A percentile compares a stretch with the other conserved stretches of the same genome.
phyloP scores from a whole-genome alignment of 441 rosid genomes.

The Erodium moschatum region DNA sequence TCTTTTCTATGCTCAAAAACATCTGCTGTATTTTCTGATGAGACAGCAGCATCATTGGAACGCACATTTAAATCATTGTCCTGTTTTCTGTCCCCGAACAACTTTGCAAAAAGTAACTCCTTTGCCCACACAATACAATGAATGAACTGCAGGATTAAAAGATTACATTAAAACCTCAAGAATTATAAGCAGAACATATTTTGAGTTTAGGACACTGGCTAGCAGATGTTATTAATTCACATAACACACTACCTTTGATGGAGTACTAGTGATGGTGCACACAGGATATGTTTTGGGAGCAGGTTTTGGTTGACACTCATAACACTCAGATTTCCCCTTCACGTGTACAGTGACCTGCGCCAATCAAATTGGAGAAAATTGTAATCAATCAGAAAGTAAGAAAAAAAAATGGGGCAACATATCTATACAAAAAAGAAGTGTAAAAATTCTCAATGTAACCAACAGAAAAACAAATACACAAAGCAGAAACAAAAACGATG shows the following conservation, averaged over 20 bases:
- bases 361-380: slow-evolving; percentile 9
- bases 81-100: slow-evolving; percentile 90
- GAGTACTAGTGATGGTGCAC: slow-evolving; percentile 96
- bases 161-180: slow-evolving; percentile 16
- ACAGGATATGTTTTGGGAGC: slow-evolving; percentile 97
- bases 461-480: neutral
- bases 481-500: neutral
- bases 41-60: slow-evolving; percentile 51
- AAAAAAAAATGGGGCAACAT: neutral
- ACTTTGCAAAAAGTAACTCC: slow-evolving; percentile 86
- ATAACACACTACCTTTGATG: slow-evolving; percentile 57
- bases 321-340: slow-evolving; percentile 90
- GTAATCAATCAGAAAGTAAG: slow-evolving; percentile 14
- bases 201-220: neutral
- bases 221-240: neutral
- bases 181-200: neutral
- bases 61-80: slow-evolving; percentile 93
- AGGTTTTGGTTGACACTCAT: slow-evolving; percentile 91
- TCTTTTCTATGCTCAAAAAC: slow-evolving; percentile 55
- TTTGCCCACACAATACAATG: slow-evolving; percentile 99
- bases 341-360: slow-evolving; percentile 79
- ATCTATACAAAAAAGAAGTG: neutral
- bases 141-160: slow-evolving; percentile 60
- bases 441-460: neutral
- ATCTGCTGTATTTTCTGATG: slow-evolving; percentile 55